A percentile compares a stretch with the other conserved stretches of the same genome.
These are phyloP conservation scores for Chloromonas sp. DNA, from an alignment of 163 green algal genomes.

Conservation along the genomic window DNA sequence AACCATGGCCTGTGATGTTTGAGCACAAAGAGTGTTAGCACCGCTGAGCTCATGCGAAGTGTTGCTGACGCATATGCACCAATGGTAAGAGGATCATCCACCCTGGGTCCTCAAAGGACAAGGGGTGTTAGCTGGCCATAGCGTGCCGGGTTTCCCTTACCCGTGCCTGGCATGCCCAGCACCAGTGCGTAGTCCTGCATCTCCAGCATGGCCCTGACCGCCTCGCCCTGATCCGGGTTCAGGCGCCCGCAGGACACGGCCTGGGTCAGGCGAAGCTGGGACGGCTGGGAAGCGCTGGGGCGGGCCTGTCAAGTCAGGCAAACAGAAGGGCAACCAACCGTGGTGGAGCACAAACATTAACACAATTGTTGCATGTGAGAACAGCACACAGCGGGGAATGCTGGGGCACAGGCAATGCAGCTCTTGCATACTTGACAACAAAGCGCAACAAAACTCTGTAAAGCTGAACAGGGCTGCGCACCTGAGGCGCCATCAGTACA, in stretches of 20 bases:
- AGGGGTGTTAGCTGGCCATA: too few species aligned
- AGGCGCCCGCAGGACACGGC: conserved; percentile 19
- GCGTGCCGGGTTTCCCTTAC: conserved; percentile 52
- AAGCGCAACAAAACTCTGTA: neutral
- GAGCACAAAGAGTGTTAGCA: neutral
- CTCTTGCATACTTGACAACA: neutral
- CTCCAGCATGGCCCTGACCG: conserved; percentile 51
- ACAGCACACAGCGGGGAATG: neutral
- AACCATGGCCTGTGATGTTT: too few species aligned
- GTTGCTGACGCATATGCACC: neutral
- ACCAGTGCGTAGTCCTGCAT: conserved; percentile 71
- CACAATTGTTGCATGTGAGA: neutral
- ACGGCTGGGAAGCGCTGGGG: too few species aligned
- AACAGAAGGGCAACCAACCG: neutral
- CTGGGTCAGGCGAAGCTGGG: neutral
- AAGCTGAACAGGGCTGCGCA: neutral
- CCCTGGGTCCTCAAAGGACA: too few species aligned
- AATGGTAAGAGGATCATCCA: neutral
- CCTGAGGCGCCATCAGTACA: neutral
- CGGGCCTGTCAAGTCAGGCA: neutral
- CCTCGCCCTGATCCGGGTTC: conserved; percentile 67
- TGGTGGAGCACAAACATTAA: neutral
- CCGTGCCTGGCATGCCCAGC: conserved; percentile 66
- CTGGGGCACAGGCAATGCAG: neutral
- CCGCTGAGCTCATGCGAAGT: neutral